Evolutionary conservation across 1,139 yeast species (phyloP), one percentile per base, ranked within the genome.

Genomic region (Groenewaldozyma sp.): DNA sequence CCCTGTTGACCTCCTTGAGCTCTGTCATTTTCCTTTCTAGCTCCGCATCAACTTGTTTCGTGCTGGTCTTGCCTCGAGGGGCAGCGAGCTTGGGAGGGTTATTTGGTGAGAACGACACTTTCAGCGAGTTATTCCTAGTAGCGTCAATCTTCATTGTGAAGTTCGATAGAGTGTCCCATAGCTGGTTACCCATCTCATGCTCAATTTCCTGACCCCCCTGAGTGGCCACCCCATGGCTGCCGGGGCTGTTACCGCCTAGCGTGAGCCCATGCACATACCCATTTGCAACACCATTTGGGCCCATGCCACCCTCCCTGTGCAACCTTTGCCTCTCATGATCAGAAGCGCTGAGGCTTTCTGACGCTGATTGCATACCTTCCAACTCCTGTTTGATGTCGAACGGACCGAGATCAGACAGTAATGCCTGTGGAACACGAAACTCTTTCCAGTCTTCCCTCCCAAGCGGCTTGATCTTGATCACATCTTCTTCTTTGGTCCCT

Each of bases 381-480:
- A 29, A 18, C 33, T 14, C 33, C 22, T 29, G 33, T 16, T 29
- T 16, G 4, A 29, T 29, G 17, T 29, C 33, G 32, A 39, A 39
- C 6, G 42, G 42, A 7, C 42, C 42, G 11, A 29, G 13, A 14
- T 29, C 33, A 16, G 22, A 17, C 13, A 29, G 10, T 13, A 29
- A 21, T 9, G 33, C 10, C 17, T 29, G 33, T 16, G 33, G 33
- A 13, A 29, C 33, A 13, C 33, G 14, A 14, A 29, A 29, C 18
- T 29, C 33, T n/a, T 29, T 29, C 7, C 21, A 7, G 18, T 29
- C 33, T 29, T 29, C 33, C 11, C 33, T 5, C 7, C 33, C 33
- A 5, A 29, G 18, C 10, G 33, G 33, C n/a, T 29, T 29, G 33
- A 29, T 29, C 33, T 29, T 29, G 19, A 29, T 29, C 22, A 29